Base-by-base conservation (phyloP, 2,329 filamentous ascomycete species). In the Talaromyces albobiverticillius region DNA sequence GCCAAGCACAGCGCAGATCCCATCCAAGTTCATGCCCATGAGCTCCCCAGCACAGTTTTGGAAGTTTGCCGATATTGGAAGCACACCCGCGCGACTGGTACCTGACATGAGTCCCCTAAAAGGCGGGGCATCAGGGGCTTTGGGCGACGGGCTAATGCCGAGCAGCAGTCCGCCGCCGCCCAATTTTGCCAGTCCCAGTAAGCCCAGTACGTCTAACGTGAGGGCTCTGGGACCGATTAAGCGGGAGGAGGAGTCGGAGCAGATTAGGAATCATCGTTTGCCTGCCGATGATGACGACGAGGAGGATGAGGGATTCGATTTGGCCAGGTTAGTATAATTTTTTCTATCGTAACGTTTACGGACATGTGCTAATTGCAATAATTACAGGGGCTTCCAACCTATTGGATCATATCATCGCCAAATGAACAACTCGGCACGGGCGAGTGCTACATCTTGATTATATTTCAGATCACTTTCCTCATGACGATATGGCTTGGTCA, bases 1-100 rank as follows among this genome's bases (percentile, higher is more conserved):
- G 7, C 76, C 76, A 0, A 78, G 75, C 59, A 79, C 76, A 2
- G 72, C 75, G 3, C 75, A 77, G 52, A 71, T 77, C 14, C 76
- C 76, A 1, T 77, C 75, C 18, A 78, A 77, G 58, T 78, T 78
- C 61, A 78, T 79, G 76, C 74, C 75, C 4, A 74, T 78, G 67
- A 78, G 76, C 56, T 78, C 74, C 4, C 76, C 76, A 1, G 76
- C 76, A 4, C 74, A 78, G 41, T 79, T 78, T 61, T 79, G 76
- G 76, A 78, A 77, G 52, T 74, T 76, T 40, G 73, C 71, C 18
- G 71, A 74, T 55, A 75, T 77, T 51, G 73, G 72, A 11, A 76
- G 72, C 58, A 77, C 74, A 1, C 74, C 74, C n/a, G 73, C 71
- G 4, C 64, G 68, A 11, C 67, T 68, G 1, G 65, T 70, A 14